Evolutionary conservation across 495 filamentous ascomycete species (phyloP), one percentile per base, ranked within the genome.

Genomic region (Podospora sp.): DNA sequence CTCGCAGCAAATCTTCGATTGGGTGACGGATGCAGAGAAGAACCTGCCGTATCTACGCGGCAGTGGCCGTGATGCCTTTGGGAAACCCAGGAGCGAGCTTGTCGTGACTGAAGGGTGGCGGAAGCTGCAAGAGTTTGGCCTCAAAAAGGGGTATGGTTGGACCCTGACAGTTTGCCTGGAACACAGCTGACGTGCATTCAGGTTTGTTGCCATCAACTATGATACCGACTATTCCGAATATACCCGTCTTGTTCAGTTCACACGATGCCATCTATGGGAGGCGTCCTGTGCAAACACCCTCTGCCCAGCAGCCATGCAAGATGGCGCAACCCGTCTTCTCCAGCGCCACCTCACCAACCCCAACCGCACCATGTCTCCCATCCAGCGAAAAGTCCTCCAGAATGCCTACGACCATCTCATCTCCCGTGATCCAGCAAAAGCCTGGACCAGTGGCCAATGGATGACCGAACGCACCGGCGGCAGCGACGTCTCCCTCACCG

Each of bases 401-500:
- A 69, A 77, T 33, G 79, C 86, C 56, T 80, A 85, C 73, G 68
- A 79, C 61, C 77, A 74, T 24, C 72, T 78, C 11, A 85, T 81
- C 26, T 87, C 86, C 5, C 81, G 87, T 7, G 83, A 90, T 65
- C 81, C 88, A 3, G 65, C 73, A 8, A 65, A 77, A n/a, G 83
- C 85, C 18, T 93, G 90, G 91, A 93, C 90, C 5, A 88, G 84
- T 33, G 91, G 91, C 0, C 91, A 94, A 72, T 94, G 91, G 91
- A 94, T 94, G 91, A 93, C 91, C 0, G 91, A 93, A 70, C 84
- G 91, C n/a, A 77, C 83, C 0, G 91, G 90, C 8, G 91, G 91
- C 1, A 90, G 87, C 67, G 91, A 94, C 68, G 88, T 93, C 3
- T 86, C 86, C 7, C 84, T 81, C 55, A 91, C 88, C 0, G 91